These are phyloP conservation scores for Fusarium palustre DNA, from an alignment of 2,329 filamentous ascomycete genomes.

Conservation along the genomic window DNA sequence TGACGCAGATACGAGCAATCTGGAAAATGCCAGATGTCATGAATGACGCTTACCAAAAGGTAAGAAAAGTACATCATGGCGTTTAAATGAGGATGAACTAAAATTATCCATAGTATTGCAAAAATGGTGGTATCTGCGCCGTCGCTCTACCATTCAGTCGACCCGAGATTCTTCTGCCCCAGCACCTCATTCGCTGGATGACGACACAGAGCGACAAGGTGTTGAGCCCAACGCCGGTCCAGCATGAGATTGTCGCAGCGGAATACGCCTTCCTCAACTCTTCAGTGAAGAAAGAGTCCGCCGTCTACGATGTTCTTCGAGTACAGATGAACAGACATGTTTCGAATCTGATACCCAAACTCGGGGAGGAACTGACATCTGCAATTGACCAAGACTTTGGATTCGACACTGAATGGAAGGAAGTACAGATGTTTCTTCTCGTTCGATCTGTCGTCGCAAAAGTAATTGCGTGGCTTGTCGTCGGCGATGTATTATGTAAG, in stretches of 20 bases:
- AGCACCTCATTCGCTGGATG: background rate
- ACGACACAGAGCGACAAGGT: background rate
- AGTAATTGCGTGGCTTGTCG: background rate
- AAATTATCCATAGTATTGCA: background rate
- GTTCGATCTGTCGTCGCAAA: background rate
- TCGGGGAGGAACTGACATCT: fast-evolving
- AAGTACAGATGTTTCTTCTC: background rate
- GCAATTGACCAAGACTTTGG: background rate
- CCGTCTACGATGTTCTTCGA: fast-evolving
- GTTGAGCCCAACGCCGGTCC: background rate
- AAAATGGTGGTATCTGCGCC: background rate
- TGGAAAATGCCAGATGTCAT: background rate
- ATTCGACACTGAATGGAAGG: background rate
- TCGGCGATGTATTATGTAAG: background rate
- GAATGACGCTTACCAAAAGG: fast-evolving
- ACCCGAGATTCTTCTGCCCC: background rate
- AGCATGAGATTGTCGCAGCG: background rate
- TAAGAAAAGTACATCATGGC: fast-evolving
- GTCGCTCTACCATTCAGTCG: background rate
- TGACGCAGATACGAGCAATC: background rate
- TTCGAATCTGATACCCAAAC: fast-evolving
- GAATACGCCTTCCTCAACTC: background rate
- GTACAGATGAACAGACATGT: background rate
- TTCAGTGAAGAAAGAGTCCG: fast-evolving
- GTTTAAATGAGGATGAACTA: fast-evolving